Percentiles rank a stretch among this genome's conserved stretches.
These are phyloP conservation scores for Penicillium sp. DNA, from an alignment of 2,329 filamentous ascomycete species.

Conservation along the genomic window DNA sequence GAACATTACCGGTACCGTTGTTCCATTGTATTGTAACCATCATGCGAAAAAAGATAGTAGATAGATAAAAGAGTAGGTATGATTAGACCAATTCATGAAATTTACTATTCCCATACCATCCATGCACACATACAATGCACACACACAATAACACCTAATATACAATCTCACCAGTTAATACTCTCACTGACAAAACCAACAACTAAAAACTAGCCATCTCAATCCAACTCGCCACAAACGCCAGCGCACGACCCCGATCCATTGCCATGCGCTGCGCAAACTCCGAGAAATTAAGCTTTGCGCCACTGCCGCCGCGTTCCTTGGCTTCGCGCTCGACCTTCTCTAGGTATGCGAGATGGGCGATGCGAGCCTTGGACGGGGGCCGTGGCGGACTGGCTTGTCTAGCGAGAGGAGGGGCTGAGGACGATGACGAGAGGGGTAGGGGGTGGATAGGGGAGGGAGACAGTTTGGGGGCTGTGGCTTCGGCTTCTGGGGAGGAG, in stretches of 20 bases:
- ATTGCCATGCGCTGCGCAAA: constrained; percentile 66
- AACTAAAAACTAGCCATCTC: constrained; percentile 62
- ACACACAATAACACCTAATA: too few species aligned
- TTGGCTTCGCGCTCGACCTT: constrained; percentile 59
- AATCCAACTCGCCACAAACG: constrained; percentile 84
- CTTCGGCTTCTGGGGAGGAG: constrained; percentile 28
- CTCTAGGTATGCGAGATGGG: constrained; percentile 44
- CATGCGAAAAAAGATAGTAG: too few species aligned
- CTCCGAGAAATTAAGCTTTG: constrained; percentile 66
- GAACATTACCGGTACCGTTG: too few species aligned
- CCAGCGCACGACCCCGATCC: constrained; percentile 58
- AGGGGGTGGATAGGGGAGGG: constrained; percentile 28
- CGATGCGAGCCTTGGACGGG: constrained; percentile 14
- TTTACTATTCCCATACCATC: too few species aligned
- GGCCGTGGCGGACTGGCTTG: too few species aligned
- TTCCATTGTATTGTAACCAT: too few species aligned
- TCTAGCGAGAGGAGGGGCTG: too few species aligned
- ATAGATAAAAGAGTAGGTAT: too few species aligned
- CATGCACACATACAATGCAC: too few species aligned
- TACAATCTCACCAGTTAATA: too few species aligned
- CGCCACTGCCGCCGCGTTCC: constrained; percentile 62
- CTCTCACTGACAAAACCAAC: too few species aligned
- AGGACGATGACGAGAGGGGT: constrained; percentile 18
- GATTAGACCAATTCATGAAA: too few species aligned
- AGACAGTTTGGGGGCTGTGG: constrained; percentile 29